Percentiles rank a stretch among this genome's conserved stretches.
phyloP scores from a whole-genome alignment of 2,329 filamentous ascomycete species.

The Chaetomium globosum region DNA sequence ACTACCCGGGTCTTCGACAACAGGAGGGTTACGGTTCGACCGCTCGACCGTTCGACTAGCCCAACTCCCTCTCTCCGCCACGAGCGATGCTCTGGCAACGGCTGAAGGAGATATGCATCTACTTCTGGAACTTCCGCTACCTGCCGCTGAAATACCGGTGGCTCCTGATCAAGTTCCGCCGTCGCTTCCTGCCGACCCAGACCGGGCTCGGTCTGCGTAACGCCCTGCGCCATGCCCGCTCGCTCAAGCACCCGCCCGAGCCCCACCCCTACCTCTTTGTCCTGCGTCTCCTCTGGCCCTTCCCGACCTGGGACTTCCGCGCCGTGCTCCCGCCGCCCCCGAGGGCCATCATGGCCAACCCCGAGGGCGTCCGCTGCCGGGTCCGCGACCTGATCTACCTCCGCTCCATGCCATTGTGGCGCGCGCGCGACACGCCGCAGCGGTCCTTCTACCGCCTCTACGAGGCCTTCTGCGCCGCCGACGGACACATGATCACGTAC shows the following conservation, averaged over 20 bases:
- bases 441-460: slow-evolving; percentile 20
- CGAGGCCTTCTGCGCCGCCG: slow-evolving; percentile 19
- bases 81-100: slow-evolving; percentile 5
- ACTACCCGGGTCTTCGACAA: not conserved
- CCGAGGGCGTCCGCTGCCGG: slow-evolving; percentile 10
- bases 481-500: slow-evolving; percentile 20
- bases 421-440: slow-evolving; percentile 18
- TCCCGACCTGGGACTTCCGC: slow-evolving; percentile 17
- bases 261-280: slow-evolving; percentile 16
- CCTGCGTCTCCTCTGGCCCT: slow-evolving; percentile 18
- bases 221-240: slow-evolving; percentile 14
- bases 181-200: slow-evolving; percentile 15
- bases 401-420: slow-evolving; percentile 21
- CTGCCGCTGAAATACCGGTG: slow-evolving; percentile 16
- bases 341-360: slow-evolving; percentile 17
- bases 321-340: slow-evolving; percentile 19
- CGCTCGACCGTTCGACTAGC: not conserved
- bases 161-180: slow-evolving; percentile 18
- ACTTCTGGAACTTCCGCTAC: slow-evolving; percentile 21
- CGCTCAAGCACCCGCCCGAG: slow-evolving; percentile 19
- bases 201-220: slow-evolving; percentile 11
- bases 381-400: slow-evolving; percentile 21
- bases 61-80: not conserved
- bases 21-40: not conserved
- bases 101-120: slow-evolving; percentile 4